Base-by-base conservation (phyloP, 2,329 filamentous ascomycete genomes). In the Metarhizium sp. region DNA sequence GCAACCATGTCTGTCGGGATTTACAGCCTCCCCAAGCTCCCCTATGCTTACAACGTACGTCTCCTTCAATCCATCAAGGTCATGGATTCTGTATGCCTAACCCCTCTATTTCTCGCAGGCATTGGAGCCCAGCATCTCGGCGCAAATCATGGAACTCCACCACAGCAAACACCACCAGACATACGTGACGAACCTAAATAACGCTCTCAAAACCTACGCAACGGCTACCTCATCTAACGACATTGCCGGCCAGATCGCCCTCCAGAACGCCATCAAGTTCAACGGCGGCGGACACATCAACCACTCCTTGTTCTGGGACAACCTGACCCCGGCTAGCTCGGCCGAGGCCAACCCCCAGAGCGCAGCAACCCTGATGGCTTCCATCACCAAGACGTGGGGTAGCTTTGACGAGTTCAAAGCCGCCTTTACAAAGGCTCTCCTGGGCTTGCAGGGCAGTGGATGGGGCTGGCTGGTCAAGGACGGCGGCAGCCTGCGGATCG, bases 211-310 rank as follows among this genome's bases (percentile, higher is more conserved):
- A 64, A 77, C 79, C 14, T 85, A 88, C 59, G 73, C 77, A 52
- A 70, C 76, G 4, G 83, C 85, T 16, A 73, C 79, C 2, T 67
- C 75, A 29, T 72, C 77, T 45, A 75, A 77, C 60, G 81, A 90
- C 61, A 78, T 88, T 54, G 74, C 81, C 4, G 73, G 77, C 4
- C 85, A 90, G 62, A 80, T 90, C 55, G 73, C 80, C 18, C 78
- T 90, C n/a, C 85, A 87, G 63, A 75, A 78, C 18, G 81, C 81
- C 59, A 84, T 95, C 74, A 88, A 87, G 65, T 96, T 95, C 80
- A 90, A 95, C 69, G 91, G 87, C 51, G 92, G 92, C 47, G 92
- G 92, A 6, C 91, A 96, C 76, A 86, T 95, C 73, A 96, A 96
- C 76, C 92, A 96, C 77, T 85, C 84, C 0, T 82, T 96, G 40